Evolutionary conservation across 805 yeast species (phyloP), one percentile per base, ranked within the genome.

Genomic region (Wickerhamomyces queroliae): DNA sequence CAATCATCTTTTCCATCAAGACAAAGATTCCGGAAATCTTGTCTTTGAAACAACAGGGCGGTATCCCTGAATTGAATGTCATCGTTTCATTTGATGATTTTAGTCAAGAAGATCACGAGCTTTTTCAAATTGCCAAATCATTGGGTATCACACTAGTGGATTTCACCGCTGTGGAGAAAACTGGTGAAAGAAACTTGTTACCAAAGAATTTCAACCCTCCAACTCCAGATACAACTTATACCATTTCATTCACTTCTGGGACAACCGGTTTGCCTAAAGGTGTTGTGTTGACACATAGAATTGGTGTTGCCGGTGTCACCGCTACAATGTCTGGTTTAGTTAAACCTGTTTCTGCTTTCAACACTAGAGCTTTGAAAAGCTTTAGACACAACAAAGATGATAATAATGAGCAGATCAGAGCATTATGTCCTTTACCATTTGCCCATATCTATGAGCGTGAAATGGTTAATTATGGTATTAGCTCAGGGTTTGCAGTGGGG

Each of bases 201-300:
- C 63, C 73, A 33, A 39, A 50, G 7, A 36, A 42, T 29, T 55
- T 34, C 44, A 54, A 59, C 34, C 76, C 76, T 9, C 83, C 86
- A 12, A 61, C 54, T 1, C 72, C 79, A 2, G 68, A 73, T 11
- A 68, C 72, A 15, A 36, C 69, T 7, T 78, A 76, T 53, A 78
- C 88, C 5, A 73, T 82, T 38, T 78, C 82, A 10, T 82, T 81
- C 57, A 83, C 89, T 2, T 79, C 86, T 0, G 89, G 90, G 17
- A 82, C 90, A 2, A 80, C 89, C 2, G 87, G 88, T 3, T 58
- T 72, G 28, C 90, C 90, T 22, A 82, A 82, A 56, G 90, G 90
- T 33, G 89, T 78, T 7, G 73, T 71, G 25, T 37, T 74, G 25
- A 63, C 76, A 2, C 86, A 82, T 36, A 58, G 60, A 22, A 70